phyloP scores from a whole-genome alignment of 805 yeast genomes.

The Isabelozyma pseudorhagii region DNA sequence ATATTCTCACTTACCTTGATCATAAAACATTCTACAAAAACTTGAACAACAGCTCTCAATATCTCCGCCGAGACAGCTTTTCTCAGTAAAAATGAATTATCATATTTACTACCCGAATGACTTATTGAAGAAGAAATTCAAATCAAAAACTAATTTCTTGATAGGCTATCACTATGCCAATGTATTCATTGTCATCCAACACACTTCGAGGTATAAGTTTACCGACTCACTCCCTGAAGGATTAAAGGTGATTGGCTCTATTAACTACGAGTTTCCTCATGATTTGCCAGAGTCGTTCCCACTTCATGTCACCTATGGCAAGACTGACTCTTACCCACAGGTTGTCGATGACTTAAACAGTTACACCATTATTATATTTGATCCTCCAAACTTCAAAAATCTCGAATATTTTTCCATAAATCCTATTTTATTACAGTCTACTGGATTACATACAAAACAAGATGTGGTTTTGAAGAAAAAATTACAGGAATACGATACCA shows the following conservation, averaged over 20 bases:
- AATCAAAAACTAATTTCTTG: constrained; percentile 5
- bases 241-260: constrained; percentile 13
- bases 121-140: constrained; percentile 11
- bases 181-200: constrained; percentile 19
- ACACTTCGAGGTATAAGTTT: background rate
- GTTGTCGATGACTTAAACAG: background rate
- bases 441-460: constrained; percentile 14
- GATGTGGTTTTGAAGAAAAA: constrained; percentile 3
- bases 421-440: constrained; percentile 67
- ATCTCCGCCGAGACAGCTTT: constrained; percentile 40
- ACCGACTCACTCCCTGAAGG: constrained; percentile 7
- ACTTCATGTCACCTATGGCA: constrained; percentile 4
- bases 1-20: background rate
- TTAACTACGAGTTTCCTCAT: constrained; percentile 5
- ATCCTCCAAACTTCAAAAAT: constrained; percentile 66
- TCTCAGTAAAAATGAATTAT: constrained; percentile 18
- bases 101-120: constrained; percentile 37
- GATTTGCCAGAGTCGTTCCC: background rate
- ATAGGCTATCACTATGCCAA: constrained; percentile 23
- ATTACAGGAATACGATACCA: background rate
- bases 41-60: constrained; percentile 41
- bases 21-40: constrained; percentile 13
- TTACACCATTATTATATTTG: constrained; percentile 39
- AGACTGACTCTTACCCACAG: background rate
- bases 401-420: constrained; percentile 74